These are phyloP conservation scores for Chalciporus chontae DNA, from an alignment of 768 basidiomycete species.

Conservation along the genomic window DNA sequence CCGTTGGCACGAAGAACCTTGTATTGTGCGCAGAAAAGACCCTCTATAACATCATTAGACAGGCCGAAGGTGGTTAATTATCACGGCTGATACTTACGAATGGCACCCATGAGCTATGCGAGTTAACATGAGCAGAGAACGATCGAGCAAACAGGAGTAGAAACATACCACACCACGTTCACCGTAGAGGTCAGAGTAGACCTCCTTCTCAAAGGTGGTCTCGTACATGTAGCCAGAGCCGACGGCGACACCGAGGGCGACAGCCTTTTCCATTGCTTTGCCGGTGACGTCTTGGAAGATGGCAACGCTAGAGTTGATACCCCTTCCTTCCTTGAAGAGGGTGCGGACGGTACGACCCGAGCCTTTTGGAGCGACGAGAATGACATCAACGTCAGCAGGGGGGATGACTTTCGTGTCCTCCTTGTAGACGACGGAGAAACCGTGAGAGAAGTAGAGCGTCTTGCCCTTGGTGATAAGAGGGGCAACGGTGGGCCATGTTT, in stretches of 20 bases:
- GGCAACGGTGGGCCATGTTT: slow-evolving; percentile 85
- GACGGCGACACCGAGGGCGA: slow-evolving; percentile 89
- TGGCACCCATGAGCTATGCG: slow-evolving; percentile 88
- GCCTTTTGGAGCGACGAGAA: slow-evolving; percentile 98
- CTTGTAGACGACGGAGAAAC: slow-evolving; percentile 99
- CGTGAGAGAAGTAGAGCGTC: slow-evolving; percentile 99
- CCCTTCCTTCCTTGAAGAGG: slow-evolving; percentile 99
- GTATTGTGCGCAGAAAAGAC: slow-evolving; percentile 98
- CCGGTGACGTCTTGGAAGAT: slow-evolving; percentile 98
- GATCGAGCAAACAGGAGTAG: background rate
- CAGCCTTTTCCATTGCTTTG: slow-evolving; percentile 95
- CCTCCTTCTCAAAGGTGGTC: slow-evolving; percentile 99
- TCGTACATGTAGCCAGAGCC: slow-evolving; percentile 99
- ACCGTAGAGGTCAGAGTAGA: slow-evolving; percentile 98
- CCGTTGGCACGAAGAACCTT: slow-evolving; percentile 95
- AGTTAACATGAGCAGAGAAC: slow-evolving; percentile 4
- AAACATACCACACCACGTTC: slow-evolving; percentile 96
- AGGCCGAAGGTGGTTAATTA: background rate
- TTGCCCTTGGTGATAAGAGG: slow-evolving; percentile 99
- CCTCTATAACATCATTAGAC: slow-evolving; percentile 52
- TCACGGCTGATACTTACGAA: slow-evolving; percentile 54
- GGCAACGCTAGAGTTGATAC: slow-evolving; percentile 93
- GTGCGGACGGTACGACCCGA: slow-evolving; percentile 99
- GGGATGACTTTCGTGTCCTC: slow-evolving; percentile 93
- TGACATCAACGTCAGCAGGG: slow-evolving; percentile 93